These are phyloP conservation scores for Debaryomyces nepalensis DNA, from an alignment of 1,139 yeast species.

Conservation along the genomic window DNA sequence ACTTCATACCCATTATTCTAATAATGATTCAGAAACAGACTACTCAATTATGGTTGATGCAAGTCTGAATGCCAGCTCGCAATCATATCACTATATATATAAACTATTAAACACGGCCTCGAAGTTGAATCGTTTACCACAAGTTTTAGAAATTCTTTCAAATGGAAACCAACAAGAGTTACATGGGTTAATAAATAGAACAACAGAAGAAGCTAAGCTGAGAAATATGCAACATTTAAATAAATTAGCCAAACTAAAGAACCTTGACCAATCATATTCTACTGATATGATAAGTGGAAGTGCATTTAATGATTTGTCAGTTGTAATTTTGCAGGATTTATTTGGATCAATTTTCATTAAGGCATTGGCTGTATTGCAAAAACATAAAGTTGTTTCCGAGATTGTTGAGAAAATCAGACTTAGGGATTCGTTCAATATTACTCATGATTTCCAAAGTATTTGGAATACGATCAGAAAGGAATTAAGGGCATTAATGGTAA, in stretches of 20 bases:
- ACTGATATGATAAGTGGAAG: constrained; percentile 31
- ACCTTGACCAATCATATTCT: constrained; percentile 30
- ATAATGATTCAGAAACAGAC: constrained; percentile 29
- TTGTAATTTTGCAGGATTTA: constrained; percentile 66
- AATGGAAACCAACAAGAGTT: constrained; percentile 49
- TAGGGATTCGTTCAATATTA: constrained; percentile 7
- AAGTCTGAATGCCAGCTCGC: constrained; percentile 35
- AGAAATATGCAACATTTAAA: constrained; percentile 40
- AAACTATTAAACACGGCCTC: constrained; percentile 61
- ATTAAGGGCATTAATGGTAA: constrained; percentile 55
- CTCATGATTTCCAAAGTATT: constrained; percentile 49
- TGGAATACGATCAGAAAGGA: constrained; percentile 67
- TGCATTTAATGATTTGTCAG: constrained; percentile 53
- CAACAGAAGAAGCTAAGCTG: constrained; percentile 66
- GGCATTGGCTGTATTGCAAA: constrained; percentile 66
- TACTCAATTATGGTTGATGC: constrained; percentile 37
- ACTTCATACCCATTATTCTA: constrained; percentile 32
- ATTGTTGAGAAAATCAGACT: constrained; percentile 40
- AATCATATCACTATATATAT: constrained; percentile 61
- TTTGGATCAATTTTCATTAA: constrained; percentile 71
- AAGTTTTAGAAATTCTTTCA: constrained; percentile 59
- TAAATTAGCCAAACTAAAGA: constrained; percentile 38
- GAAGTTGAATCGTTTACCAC: constrained; percentile 65
- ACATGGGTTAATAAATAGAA: constrained; percentile 57
- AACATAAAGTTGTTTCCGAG: constrained; percentile 68